These are phyloP conservation scores for Biancaea sappan DNA, from an alignment of 306 rosid species.

Conservation along the genomic window DNA sequence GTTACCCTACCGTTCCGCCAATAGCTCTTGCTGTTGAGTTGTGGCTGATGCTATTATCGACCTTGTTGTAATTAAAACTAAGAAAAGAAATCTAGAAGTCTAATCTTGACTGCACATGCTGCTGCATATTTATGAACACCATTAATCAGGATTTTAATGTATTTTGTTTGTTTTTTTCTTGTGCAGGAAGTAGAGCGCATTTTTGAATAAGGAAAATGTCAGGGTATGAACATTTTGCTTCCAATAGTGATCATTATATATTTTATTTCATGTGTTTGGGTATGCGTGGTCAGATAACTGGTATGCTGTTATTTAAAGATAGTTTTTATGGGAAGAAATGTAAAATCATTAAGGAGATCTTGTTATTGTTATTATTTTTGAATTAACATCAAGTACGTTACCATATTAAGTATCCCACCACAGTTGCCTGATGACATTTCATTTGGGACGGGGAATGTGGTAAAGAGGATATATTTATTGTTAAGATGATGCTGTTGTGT, in stretches of 20 bases:
- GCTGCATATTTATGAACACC: background rate
- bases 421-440: background rate
- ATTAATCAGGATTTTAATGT: background rate
- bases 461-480: background rate
- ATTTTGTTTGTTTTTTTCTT: slow-evolving; percentile 5
- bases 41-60: background rate
- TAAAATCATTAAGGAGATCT: background rate
- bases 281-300: background rate
- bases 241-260: background rate
- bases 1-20: background rate
- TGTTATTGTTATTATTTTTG: background rate
- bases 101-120: background rate
- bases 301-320: background rate
- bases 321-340: background rate
- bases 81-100: background rate
- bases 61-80: background rate
- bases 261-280: background rate
- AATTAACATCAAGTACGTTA: background rate
- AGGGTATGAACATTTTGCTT: slow-evolving; percentile 37
- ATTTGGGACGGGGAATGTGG: background rate
- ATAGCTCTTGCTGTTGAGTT: background rate
- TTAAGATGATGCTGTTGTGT: background rate
- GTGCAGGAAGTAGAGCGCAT: slow-evolving; percentile 38
- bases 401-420: too few relatives aligned
- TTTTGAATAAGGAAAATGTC: slow-evolving; percentile 34